Base-by-base conservation (phyloP, 495 filamentous ascomycete genomes). In the Extremus antarcticus region DNA sequence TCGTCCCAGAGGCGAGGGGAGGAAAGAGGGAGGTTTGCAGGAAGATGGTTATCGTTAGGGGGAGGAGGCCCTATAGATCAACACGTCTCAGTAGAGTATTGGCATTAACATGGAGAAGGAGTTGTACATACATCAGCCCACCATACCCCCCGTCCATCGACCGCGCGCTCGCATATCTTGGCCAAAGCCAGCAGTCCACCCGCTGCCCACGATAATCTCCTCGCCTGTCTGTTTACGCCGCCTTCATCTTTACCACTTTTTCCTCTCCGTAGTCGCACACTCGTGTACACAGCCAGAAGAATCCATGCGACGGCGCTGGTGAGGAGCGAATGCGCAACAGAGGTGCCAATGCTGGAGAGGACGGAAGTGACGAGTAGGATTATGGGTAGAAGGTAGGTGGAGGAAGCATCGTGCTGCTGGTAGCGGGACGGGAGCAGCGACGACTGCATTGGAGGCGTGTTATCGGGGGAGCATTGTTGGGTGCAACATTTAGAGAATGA, bases 181-280 rank as follows among this genome's bases (percentile, higher is more conserved):
- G 58, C 58, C 45, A 71, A 53, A 17, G 65, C 69, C 17, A 70
- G 56, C 25, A 71, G 57, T 1, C 16, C 57, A 2, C 68, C 69
- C 13, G 63, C 66, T 9, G 49, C 41, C 66, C 68, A 67, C 47
- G 50, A 50, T 32, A 50, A 43, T 32, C 48, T 61, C 22, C 49
- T 58, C 17, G 43, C 51, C 8, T 48, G 35, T 4, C 43, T 43
- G 25, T 23, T 47, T 21, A 52, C 21, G 3, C 24, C 39, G n/a
- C 11, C 17, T 3, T 32, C 39, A 13, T n/a, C 16, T 3, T 32
- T 51, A 2, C 47, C 23, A 49, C 50, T 51, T 29, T 58, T 1
- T 2, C 66, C 63, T 35, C 29, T 35, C 13, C 29, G 29, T 13
- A 58, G 57, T 32, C 53, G 54, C 20, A 62, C 19, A 0, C 61